Conservation (phyloP, 129 eudicot species). For the Helianthus annuus region HanXRQr2.0-SUNRISE NC_035443.2:148906121-148906620, state of each 20-base stretch:
- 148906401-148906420: slow-evolving; percentile 96
- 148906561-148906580: slow-evolving; percentile 7
- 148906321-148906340: too few species aligned
- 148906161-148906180: slow-evolving; percentile 96
- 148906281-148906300: too few species aligned
- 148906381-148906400: slow-evolving; percentile 96
- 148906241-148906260: too few species aligned
- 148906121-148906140: slow-evolving; percentile 51
- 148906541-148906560: slow-evolving; percentile 10
- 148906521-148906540: not conserved
- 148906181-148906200: slow-evolving; percentile 95
- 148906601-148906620: slow-evolving; percentile 1
- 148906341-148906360: slow-evolving; percentile 28
- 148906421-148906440: slow-evolving; percentile 89
- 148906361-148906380: slow-evolving; percentile 96
- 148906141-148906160: slow-evolving; percentile 93
- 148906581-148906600: not conserved
- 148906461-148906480: slow-evolving; percentile 9
- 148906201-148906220: slow-evolving; percentile 52
- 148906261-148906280: too few species aligned
- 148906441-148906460: slow-evolving; percentile 26
- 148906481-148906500: not conserved
- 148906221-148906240: not conserved
- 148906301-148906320: too few species aligned
- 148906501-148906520: not conserved